Evolutionary conservation across 2,329 filamentous ascomycete genomes (phyloP), one percentile per base, ranked within the genome.

Genomic region (Juglanconis oblonga): DNA sequence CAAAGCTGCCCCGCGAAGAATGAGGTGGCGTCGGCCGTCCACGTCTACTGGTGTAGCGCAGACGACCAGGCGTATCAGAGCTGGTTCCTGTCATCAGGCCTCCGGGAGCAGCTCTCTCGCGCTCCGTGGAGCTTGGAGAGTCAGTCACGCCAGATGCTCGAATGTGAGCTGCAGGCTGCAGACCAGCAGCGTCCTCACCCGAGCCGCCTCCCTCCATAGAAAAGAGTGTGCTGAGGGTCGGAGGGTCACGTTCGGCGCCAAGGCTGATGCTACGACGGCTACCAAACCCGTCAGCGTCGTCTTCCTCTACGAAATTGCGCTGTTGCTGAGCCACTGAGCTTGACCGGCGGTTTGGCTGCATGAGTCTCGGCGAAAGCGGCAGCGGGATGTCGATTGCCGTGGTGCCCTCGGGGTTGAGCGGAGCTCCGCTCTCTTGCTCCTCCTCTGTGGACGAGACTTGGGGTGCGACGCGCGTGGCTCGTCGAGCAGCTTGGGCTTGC

Each of bases 351-450:
- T 78, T 79, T 78, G 50, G 77, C 75, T 65, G 80, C 33, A 69
- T 64, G 11, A 84, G 77, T 53, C 88, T 81, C 3, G 89, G 89
- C 0, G 88, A 91, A 1, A 87, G 78, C 0, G 89, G 89, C 2
- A 87, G 79, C 0, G 89, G 89, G 47, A 92, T 92, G 64, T 90
- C 87, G 57, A 91, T 91, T 1, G 88, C 88, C 24, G 80, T 86
- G 0, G 85, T 84, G 3, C 83, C 83, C 58, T 84, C 77, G 55
- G 79, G 76, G 10, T 77, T 80, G 33, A 75, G 62, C 13, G 72
- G 71, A 11, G 69, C 61, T 42, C 70, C 52, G 75, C 73, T 66
- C 65, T 69, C 70, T 75, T 72, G 67, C 74, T 68, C 68, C 57
- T 68, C 66, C 61, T 67, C 71, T 32, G 56, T 69, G 54, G 64